A percentile compares a stretch with the other conserved stretches of the same genome.
These are phyloP conservation scores for Didymella pomorum DNA, from an alignment of 2,329 filamentous ascomycete genomes.

Conservation along the genomic window DNA sequence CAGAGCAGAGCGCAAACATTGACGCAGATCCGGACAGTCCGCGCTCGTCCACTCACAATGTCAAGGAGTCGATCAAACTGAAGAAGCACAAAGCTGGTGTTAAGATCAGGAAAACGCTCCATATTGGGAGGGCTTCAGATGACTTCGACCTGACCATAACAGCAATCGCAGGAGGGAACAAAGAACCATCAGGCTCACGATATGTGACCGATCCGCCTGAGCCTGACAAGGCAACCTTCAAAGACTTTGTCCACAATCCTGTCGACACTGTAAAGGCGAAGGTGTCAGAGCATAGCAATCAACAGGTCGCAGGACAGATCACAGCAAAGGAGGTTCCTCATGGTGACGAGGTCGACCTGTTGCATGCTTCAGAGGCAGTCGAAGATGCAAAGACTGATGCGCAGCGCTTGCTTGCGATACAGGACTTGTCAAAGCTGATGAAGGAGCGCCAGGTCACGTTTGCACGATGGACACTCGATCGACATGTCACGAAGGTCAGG, in stretches of 20 bases:
- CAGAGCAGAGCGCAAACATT: background rate
- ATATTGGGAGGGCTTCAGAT: constrained; percentile 33
- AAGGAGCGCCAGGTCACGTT: constrained; percentile 44
- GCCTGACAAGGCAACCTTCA: constrained; percentile 33
- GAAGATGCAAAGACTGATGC: constrained; percentile 24
- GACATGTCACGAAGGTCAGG: constrained; percentile 48
- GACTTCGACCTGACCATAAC: constrained; percentile 17
- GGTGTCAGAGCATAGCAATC: constrained; percentile 30
- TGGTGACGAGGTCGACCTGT: constrained; percentile 48
- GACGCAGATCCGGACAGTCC: constrained; percentile 17
- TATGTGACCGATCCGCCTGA: constrained; percentile 26
- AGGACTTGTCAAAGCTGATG: constrained; percentile 31
- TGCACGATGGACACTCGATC: constrained; percentile 49
- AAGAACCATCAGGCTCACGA: constrained; percentile 29
- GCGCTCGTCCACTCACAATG: constrained; percentile 21
- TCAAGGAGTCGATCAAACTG: constrained; percentile 28
- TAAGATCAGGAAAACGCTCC: constrained; percentile 36
- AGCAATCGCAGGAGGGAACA: constrained; percentile 27
- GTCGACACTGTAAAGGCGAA: constrained; percentile 37
- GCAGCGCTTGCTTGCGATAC: constrained; percentile 28
- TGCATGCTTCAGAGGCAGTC: constrained; percentile 43
- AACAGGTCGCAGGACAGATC: constrained; percentile 40
- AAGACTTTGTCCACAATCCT: constrained; percentile 38
- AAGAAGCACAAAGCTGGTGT: constrained; percentile 31
- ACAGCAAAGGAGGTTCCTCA: constrained; percentile 56